A percentile compares a stretch with the other conserved stretches of the same genome.
Evolutionary conservation across 148 eudicot genomes (phyloP).

Genomic region (Chenopodium album): DNA sequence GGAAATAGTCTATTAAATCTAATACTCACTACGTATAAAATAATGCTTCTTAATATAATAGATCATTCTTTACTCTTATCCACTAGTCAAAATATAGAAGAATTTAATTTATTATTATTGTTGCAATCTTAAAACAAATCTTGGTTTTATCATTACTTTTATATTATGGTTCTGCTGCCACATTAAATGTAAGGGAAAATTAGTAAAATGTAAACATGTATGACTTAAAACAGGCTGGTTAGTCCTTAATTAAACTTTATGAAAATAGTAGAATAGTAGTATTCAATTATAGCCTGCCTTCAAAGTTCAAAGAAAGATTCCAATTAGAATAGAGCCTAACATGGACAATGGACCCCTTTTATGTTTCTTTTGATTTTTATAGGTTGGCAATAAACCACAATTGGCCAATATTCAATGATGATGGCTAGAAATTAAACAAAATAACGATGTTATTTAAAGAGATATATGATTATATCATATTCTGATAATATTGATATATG

Average conservation of each 20-base stretch:
- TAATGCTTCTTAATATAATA: too few species aligned
- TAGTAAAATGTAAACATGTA: background rate
- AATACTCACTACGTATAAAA: too few species aligned
- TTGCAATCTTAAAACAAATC: background rate
- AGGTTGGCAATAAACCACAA: background rate
- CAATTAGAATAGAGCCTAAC: background rate
- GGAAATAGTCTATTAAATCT: background rate
- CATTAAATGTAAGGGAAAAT: background rate
- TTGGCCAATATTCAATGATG: background rate
- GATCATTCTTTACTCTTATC: background rate
- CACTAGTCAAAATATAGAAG: background rate
- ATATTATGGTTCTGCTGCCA: too few species aligned
- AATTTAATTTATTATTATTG: background rate
- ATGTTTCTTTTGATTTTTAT: background rate
- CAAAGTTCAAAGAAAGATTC: background rate
- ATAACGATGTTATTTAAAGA: background rate
- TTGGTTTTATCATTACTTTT: background rate
- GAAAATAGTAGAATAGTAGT: background rate
- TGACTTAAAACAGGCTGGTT: constrained; percentile 25
- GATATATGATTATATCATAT: too few species aligned
- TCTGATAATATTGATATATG: too few species aligned
- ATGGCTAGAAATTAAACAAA: background rate
- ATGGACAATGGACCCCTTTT: background rate
- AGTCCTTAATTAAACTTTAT: background rate
- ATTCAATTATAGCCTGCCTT: background rate